Conservation (phyloP, 139 green algal genomes). For the Astrephomene gubernaculifera region DNA sequence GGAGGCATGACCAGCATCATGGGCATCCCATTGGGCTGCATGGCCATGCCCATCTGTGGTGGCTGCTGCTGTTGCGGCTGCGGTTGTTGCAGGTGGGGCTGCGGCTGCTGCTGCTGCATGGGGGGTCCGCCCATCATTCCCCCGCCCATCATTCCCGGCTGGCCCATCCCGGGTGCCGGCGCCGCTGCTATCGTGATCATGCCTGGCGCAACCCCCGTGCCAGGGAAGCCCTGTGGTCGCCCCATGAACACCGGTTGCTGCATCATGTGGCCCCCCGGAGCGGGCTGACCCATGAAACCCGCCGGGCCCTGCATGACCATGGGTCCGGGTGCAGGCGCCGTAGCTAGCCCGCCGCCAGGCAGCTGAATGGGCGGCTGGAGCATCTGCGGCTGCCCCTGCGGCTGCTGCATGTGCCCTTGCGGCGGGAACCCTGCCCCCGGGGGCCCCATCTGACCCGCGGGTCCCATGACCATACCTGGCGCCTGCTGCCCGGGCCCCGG, state of each 20-base stretch:
- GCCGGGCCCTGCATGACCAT: not conserved
- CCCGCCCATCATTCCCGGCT: slow-evolving; percentile 8
- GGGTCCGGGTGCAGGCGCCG: not conserved
- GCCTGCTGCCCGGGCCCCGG: too few species aligned
- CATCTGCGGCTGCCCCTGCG: not conserved
- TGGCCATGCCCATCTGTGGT: not conserved
- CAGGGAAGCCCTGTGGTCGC: too few species aligned
- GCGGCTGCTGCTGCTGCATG: slow-evolving; percentile 1
- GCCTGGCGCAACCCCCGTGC: too few species aligned
- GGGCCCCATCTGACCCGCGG: not conserved
- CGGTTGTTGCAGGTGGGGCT: too few species aligned
- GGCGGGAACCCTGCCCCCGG: not conserved
- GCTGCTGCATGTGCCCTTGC: not conserved
- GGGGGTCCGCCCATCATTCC: not conserved
- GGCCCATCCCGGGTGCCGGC: not conserved
- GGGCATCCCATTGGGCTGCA: not conserved
- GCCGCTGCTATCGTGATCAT: too few species aligned
- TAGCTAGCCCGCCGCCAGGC: not conserved
- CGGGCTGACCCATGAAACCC: too few species aligned
- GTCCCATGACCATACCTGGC: not conserved
- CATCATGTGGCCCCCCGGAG: too few species aligned
- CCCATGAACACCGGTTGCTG: too few species aligned
- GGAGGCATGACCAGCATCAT: slow-evolving; percentile 20
- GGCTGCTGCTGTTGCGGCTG: too few species aligned
- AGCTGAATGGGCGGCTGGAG: not conserved